Conservation (phyloP, 257 asterid species). For the Nicotiana paniculata region DNA sequence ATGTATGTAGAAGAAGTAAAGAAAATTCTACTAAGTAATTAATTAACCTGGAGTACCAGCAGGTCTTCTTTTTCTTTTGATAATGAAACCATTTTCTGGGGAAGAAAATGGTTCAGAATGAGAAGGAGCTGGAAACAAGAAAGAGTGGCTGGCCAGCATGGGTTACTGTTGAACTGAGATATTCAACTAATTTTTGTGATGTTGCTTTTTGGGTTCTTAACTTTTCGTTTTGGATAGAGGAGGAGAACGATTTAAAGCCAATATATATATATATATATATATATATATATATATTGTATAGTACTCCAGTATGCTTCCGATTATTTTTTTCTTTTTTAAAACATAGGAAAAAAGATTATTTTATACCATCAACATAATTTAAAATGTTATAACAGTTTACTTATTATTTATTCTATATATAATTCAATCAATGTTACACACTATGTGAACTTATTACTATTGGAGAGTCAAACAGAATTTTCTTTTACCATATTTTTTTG, state of each 20-base stretch:
- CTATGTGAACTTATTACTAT: too few relatives aligned
- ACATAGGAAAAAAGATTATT: too few relatives aligned
- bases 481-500: too few relatives aligned
- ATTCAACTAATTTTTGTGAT: background rate
- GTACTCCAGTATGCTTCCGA: too few relatives aligned
- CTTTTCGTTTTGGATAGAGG: background rate
- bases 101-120: constrained; percentile 15
- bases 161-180: constrained; percentile 4
- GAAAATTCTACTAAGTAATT: background rate
- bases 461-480: too few relatives aligned
- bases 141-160: constrained; percentile 27
- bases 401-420: too few relatives aligned
- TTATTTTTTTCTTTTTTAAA: too few relatives aligned
- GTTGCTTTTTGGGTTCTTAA: background rate
- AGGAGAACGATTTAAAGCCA: background rate
- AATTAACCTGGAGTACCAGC: constrained; percentile 38
- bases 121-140: constrained; percentile 27
- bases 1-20: background rate
- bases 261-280: background rate
- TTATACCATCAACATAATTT: too few relatives aligned
- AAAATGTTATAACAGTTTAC: too few relatives aligned
- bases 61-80: constrained; percentile 35
- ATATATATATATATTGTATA: background rate
- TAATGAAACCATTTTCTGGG: constrained; percentile 17
- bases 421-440: too few relatives aligned